phyloP scores from a whole-genome alignment of 1,139 yeast genomes.

The Yamadazyma sp. region DNA sequence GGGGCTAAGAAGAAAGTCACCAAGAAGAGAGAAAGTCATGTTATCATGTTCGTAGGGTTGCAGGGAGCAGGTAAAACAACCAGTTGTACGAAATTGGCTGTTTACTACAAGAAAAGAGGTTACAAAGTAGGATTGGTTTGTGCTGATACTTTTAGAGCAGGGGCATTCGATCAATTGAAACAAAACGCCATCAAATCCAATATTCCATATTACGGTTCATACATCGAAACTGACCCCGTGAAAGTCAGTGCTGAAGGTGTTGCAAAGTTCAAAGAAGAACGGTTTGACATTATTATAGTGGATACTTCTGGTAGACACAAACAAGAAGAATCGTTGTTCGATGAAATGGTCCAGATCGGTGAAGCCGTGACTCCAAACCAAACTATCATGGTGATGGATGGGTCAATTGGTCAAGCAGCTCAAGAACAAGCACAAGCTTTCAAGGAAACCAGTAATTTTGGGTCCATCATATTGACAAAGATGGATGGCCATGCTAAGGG shows the following conservation, averaged over 20 bases:
- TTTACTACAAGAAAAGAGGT: conserved; percentile 89
- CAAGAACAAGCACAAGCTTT: conserved; percentile 93
- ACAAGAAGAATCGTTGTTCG: conserved; percentile 88
- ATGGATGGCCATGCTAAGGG: conserved; percentile 99
- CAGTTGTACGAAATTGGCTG: conserved; percentile 94
- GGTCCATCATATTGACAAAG: conserved; percentile 91
- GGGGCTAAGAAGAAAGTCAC: conserved; percentile 18
- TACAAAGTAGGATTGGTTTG: conserved; percentile 95
- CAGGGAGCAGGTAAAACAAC: conserved; percentile 99
- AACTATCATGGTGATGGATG: conserved; percentile 96
- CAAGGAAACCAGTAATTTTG: conserved; percentile 89
- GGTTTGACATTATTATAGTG: conserved; percentile 89
- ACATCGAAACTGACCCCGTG: conserved; percentile 94
- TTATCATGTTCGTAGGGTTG: conserved; percentile 95
- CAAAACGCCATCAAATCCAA: conserved; percentile 96
- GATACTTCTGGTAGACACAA: conserved; percentile 98
- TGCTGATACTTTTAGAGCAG: conserved; percentile 99
- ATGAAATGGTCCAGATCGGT: conserved; percentile 93
- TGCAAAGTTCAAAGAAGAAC: conserved; percentile 83
- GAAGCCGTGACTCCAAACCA: conserved; percentile 86
- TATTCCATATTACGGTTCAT: conserved; percentile 93
- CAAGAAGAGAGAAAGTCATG: conserved; percentile 37
- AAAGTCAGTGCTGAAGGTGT: conserved; percentile 92
- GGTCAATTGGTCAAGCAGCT: conserved; percentile 98
- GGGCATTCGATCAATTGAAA: conserved; percentile 97